phyloP scores from a whole-genome alignment of 2,329 filamentous ascomycete species.

The Didymellaceae sp. region DNA sequence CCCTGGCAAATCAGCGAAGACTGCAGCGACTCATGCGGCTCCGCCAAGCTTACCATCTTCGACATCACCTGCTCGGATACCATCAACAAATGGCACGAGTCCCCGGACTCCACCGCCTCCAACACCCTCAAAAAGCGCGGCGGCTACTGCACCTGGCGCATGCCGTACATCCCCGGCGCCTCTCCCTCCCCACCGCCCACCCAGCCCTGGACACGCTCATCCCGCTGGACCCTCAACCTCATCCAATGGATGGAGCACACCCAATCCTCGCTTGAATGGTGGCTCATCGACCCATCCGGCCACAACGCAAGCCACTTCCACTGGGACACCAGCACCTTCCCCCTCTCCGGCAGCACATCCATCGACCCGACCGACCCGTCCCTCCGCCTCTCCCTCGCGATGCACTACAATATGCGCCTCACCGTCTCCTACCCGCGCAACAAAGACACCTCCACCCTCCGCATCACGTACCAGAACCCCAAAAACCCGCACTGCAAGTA shows the following conservation, averaged over 20 bases:
- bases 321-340: background rate
- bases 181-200: background rate
- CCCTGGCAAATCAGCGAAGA: slow-evolving; percentile 3
- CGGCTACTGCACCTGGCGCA: slow-evolving; percentile 5
- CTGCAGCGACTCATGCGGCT: slow-evolving; percentile 3
- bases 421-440: background rate
- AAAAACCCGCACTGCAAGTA: background rate
- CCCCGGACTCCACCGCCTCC: background rate
- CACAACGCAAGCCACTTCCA: background rate
- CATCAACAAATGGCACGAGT: slow-evolving; percentile 7
- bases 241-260: slow-evolving; percentile 20
- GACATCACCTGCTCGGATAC: background rate
- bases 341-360: background rate
- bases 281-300: slow-evolving; percentile 24
- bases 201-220: background rate
- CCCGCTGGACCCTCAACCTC: slow-evolving; percentile 22
- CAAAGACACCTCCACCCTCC: background rate
- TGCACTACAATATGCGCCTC: slow-evolving; percentile 1
- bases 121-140: slow-evolving; percentile 8
- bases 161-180: background rate
- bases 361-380: background rate
- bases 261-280: slow-evolving; percentile 20
- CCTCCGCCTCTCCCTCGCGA: background rate
- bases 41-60: background rate
- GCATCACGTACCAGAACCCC: background rate